Conservation (phyloP, 176 grass and related monocot species). For the Carex pumila region DNA sequence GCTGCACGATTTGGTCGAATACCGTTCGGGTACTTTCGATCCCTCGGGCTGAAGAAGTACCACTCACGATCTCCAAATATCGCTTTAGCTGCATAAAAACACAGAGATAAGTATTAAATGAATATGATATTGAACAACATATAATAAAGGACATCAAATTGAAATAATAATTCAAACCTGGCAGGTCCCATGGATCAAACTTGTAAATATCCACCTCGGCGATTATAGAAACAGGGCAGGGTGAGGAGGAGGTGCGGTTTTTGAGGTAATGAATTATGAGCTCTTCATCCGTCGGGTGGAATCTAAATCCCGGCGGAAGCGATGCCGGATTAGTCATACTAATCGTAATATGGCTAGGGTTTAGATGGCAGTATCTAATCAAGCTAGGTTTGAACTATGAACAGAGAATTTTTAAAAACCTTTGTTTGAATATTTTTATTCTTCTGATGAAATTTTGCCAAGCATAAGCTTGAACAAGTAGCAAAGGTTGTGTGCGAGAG, state of each 20-base stretch:
- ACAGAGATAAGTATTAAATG: neutral
- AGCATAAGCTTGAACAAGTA: constrained; percentile 7
- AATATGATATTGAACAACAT: neutral
- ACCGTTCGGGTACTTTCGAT: constrained; percentile 15
- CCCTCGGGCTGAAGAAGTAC: constrained; percentile 24
- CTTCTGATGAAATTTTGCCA: neutral
- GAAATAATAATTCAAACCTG: neutral
- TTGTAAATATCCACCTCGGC: constrained; percentile 25
- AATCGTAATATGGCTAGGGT: neutral
- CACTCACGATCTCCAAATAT: constrained; percentile 14
- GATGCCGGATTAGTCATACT: constrained; percentile 25
- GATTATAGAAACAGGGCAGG: constrained; percentile 10
- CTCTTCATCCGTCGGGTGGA: constrained; percentile 22
- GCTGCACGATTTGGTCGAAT: constrained; percentile 16
- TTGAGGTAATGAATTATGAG: constrained; percentile 26
- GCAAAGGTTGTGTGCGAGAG: neutral
- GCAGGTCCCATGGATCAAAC: constrained; percentile 21
- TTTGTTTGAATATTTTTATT: neutral
- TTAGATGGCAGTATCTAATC: neutral
- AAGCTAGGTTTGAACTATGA: neutral
- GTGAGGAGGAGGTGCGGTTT: neutral
- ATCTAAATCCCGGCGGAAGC: constrained; percentile 18
- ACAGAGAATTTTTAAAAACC: neutral
- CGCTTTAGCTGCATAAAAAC: neutral
- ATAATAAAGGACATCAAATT: neutral